A percentile compares a stretch with the other conserved stretches of the same genome.
phyloP scores from a whole-genome alignment of 2,329 filamentous ascomycete species.

The Bipolaris victoriae region DNA sequence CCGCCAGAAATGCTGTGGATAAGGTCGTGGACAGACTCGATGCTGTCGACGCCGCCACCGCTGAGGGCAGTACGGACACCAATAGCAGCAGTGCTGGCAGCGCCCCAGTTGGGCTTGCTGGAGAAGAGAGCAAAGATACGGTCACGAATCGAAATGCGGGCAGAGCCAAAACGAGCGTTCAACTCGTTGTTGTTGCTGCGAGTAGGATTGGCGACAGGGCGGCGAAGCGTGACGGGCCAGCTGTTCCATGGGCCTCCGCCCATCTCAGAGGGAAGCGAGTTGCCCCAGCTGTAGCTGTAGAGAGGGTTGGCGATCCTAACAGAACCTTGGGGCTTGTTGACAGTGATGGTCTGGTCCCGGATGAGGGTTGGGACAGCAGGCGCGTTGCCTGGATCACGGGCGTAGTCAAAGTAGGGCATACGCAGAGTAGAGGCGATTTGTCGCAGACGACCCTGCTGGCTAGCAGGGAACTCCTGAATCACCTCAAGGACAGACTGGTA shows the following conservation, averaged over 20 bases:
- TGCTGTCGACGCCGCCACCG: constrained; percentile 44
- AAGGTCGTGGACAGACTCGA: constrained; percentile 45
- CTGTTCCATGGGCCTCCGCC: constrained; percentile 44
- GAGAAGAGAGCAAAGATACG: constrained; percentile 47
- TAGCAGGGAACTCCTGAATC: constrained; percentile 51
- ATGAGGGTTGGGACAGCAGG: constrained; percentile 44
- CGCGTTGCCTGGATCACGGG: constrained; percentile 44
- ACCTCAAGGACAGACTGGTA: constrained; percentile 50
- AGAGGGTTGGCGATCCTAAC: constrained; percentile 54
- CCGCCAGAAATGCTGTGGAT: constrained; percentile 46
- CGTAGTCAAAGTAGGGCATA: constrained; percentile 58
- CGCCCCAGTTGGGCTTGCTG: constrained; percentile 40
- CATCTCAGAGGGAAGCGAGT: constrained; percentile 62
- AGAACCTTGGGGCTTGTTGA: constrained; percentile 51
- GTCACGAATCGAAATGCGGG: constrained; percentile 44
- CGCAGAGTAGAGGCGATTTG: constrained; percentile 51
- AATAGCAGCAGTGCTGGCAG: constrained; percentile 37
- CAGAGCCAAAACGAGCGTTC: constrained; percentile 34
- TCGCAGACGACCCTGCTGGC: constrained; percentile 49
- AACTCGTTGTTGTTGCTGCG: constrained; percentile 49
- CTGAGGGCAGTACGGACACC: constrained; percentile 40
- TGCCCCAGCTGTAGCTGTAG: constrained; percentile 53
- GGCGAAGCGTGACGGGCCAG: constrained; percentile 41
- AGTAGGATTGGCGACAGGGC: constrained; percentile 40
- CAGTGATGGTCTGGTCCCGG: constrained; percentile 50